phyloP scores from a whole-genome alignment of 441 rosid species.

The Syzygium syzygioides region DNA sequence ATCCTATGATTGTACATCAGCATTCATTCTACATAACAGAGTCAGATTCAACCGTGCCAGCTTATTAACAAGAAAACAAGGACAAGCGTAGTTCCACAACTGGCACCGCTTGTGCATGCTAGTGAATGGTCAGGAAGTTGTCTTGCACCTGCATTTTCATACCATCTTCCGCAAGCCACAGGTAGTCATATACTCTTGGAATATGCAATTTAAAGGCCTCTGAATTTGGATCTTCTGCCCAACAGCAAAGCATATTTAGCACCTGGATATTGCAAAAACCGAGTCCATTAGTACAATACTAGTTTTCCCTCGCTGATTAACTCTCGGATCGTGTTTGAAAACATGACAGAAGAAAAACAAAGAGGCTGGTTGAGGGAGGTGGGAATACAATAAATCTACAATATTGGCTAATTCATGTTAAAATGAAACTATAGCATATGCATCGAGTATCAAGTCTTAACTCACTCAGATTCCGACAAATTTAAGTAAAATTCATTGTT shows the following conservation, averaged over 20 bases:
- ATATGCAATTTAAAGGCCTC: conserved; percentile 93
- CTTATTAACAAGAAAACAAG: background rate
- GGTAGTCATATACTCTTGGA: conserved; percentile 75
- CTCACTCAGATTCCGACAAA: background rate
- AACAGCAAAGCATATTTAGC: conserved; percentile 95
- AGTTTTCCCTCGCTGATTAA: background rate
- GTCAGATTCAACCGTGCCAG: background rate
- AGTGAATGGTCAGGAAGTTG: background rate
- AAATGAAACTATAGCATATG: background rate
- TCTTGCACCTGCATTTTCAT: conserved; percentile 89
- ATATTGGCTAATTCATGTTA: background rate
- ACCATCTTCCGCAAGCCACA: conserved; percentile 99
- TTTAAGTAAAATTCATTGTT: background rate
- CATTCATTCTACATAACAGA: background rate
- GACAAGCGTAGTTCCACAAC: background rate
- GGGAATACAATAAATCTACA: background rate
- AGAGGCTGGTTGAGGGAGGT: background rate
- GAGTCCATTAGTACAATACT: background rate
- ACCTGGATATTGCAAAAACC: conserved; percentile 34
- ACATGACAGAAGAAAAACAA: background rate
- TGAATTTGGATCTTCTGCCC: conserved; percentile 96
- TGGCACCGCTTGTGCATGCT: background rate
- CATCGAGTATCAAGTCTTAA: background rate
- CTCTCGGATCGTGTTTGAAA: background rate
- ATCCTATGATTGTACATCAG: background rate